Evolutionary conservation across 176 grass and related monocot species (phyloP), one percentile per base, ranked within the genome.

Genomic region (Puya raimondii): DNA sequence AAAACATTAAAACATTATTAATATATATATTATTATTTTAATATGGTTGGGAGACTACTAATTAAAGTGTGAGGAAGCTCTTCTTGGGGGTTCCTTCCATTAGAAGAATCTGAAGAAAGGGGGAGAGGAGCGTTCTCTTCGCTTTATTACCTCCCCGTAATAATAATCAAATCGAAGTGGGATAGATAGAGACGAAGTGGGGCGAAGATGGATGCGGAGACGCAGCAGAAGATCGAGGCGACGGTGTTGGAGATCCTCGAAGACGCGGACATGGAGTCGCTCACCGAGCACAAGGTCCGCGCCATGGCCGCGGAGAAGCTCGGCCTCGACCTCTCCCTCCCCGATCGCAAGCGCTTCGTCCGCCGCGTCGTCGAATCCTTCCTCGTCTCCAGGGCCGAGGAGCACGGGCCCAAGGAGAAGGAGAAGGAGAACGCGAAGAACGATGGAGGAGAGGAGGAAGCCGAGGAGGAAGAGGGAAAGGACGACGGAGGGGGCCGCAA

Each of bases 161-260:
- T n/a, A n/a, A 59, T 17, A 18, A 18, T 59, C n/a, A 20, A 21
- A 17, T 50, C 50, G 68, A 64, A 57, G 13, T 57, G 6, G 17
- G 9, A 18, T 2, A 56, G n/a, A 42, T 25, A 65, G 63, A 49
- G 70, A 23, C 63, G 67, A 56, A 58, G 64, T 42, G 33, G 66
- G 51, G 48, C 63, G 26, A 73, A 29, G 26, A 89, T 87, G 70
- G 89, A 97, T 69, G 63, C 72, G 76, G 63, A 65, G 53, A 90
- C 66, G 68, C 75, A 88, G 81, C 72, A 75, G 63, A 75, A 76
- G 66, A 86, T 97, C 51, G 80, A 92, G 89, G 74, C 14, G 65
- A 59, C 82, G 79, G 89, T 92, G 48, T 53, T 97, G 68, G 82
- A 97, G 52, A 87, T 92, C 51, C 86, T 92, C 16, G 76, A 74